Conservation (phyloP, 108 stramenopile genomes). For the Skeletonema grethae region DNA sequence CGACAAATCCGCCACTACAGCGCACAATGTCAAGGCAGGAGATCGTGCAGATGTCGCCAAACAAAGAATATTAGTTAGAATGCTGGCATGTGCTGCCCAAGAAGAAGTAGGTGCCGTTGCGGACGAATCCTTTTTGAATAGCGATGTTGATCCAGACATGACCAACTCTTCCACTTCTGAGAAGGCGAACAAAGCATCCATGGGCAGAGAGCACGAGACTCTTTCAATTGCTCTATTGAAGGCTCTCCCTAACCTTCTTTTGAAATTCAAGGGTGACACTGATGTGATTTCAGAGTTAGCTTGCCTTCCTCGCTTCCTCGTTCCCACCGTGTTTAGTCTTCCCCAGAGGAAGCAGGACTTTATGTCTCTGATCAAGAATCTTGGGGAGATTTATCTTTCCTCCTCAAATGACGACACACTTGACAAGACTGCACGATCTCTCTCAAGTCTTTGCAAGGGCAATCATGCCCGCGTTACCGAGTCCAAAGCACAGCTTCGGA, state of each 20-base stretch:
- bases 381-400: slow-evolving; percentile 62
- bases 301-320: slow-evolving; percentile 67
- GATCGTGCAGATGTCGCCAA: slow-evolving; percentile 64
- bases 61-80: slow-evolving; percentile 72
- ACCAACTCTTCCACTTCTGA: slow-evolving; percentile 2
- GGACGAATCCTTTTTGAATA: slow-evolving; percentile 37
- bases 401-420: slow-evolving; percentile 69
- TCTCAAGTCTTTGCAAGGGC: slow-evolving; percentile 60
- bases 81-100: slow-evolving; percentile 67
- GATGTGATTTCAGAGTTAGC: slow-evolving; percentile 63
- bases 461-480: slow-evolving; percentile 72
- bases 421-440: slow-evolving; percentile 54
- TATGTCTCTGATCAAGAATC: slow-evolving; percentile 59
- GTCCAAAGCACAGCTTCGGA: slow-evolving; percentile 59
- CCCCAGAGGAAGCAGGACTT: slow-evolving; percentile 79
- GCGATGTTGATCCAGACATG: slow-evolving; percentile 37
- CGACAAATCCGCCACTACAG: slow-evolving; percentile 53
- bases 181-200: slow-evolving; percentile 22
- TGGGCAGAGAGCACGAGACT: slow-evolving; percentile 51
- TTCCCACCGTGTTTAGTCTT: slow-evolving; percentile 69
- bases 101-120: slow-evolving; percentile 61
- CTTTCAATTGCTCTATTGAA: slow-evolving; percentile 70
- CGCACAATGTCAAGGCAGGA: slow-evolving; percentile 31
- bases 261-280: slow-evolving; percentile 77
- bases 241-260: slow-evolving; percentile 69